Evolutionary conservation across 768 basidiomycete species (phyloP).

Genomic region (Clathrus columnatus): DNA sequence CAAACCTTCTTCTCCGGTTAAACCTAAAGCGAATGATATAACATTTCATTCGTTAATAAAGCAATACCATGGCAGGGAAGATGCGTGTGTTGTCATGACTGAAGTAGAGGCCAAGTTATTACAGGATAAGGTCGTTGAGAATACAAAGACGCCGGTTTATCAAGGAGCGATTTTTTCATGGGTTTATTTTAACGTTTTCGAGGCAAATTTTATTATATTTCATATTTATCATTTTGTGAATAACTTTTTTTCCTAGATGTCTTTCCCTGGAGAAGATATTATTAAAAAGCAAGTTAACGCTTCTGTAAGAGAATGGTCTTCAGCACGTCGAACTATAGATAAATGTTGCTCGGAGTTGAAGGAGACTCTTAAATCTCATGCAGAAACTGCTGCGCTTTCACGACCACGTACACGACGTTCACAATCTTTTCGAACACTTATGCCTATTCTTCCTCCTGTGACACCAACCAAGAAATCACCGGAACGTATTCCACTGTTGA

Average conservation of each 20-base stretch:
- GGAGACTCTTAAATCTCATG: background rate
- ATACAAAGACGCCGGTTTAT: background rate
- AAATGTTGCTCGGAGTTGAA: background rate
- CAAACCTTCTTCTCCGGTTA: background rate
- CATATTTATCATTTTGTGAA: background rate
- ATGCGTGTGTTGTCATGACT: conserved; percentile 3
- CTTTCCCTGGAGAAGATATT: background rate
- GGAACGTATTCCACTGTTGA: background rate
- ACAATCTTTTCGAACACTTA: background rate
- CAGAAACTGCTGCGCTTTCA: background rate
- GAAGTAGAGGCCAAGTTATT: background rate
- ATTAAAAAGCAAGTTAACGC: background rate
- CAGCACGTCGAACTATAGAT: background rate
- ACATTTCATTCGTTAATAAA: conserved; percentile 3
- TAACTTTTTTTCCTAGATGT: background rate
- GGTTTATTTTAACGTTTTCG: conserved; percentile 1
- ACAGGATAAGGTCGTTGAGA: background rate
- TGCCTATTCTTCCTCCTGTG: background rate
- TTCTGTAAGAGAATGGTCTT: background rate
- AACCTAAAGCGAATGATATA: background rate
- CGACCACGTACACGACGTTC: background rate
- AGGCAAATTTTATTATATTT: background rate
- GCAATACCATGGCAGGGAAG: conserved; percentile 4
- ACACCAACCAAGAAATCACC: background rate
- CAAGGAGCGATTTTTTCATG: conserved; percentile 6